A percentile compares a stretch with the other conserved stretches of the same genome.
phyloP scores from a whole-genome alignment of 805 yeast species.

The Barnettozyma pratensis region DNA sequence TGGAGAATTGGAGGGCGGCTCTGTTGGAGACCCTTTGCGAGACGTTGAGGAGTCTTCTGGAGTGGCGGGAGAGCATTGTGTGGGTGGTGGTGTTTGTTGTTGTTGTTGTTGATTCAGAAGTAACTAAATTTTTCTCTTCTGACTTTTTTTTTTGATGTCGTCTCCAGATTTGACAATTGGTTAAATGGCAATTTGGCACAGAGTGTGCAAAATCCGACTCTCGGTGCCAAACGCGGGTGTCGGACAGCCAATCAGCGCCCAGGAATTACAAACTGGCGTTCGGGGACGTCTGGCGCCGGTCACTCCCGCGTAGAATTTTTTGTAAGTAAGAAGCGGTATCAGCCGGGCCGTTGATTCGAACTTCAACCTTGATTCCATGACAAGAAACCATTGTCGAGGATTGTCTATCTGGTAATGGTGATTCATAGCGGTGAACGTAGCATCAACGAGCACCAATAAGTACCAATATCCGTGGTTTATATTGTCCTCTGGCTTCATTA shows the following conservation, averaged over 20 bases:
- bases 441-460: too few species aligned
- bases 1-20: conserved; percentile 16
- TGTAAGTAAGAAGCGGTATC: too few species aligned
- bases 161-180: conserved; percentile 1
- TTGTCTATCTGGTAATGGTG: too few species aligned
- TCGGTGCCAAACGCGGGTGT: conserved; percentile 9
- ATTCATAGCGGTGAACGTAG: too few species aligned
- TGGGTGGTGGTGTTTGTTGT: too few species aligned
- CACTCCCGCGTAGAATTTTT: neutral
- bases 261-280: conserved; percentile 6
- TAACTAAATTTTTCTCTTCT: neutral
- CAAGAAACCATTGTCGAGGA: neutral
- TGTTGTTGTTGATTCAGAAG: neutral
- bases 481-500: too few species aligned
- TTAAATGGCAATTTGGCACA: neutral
- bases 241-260: conserved; percentile 4
- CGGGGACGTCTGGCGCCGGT: neutral
- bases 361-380: too few species aligned
- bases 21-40: conserved; percentile 7
- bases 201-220: neutral
- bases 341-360: neutral
- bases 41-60: conserved; percentile 13
- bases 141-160: neutral
- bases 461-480: too few species aligned
- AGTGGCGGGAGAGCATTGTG: conserved; percentile 24